These are phyloP conservation scores for Gremmenia infestans DNA, from an alignment of 2,329 filamentous ascomycete species.

Conservation along the genomic window DNA sequence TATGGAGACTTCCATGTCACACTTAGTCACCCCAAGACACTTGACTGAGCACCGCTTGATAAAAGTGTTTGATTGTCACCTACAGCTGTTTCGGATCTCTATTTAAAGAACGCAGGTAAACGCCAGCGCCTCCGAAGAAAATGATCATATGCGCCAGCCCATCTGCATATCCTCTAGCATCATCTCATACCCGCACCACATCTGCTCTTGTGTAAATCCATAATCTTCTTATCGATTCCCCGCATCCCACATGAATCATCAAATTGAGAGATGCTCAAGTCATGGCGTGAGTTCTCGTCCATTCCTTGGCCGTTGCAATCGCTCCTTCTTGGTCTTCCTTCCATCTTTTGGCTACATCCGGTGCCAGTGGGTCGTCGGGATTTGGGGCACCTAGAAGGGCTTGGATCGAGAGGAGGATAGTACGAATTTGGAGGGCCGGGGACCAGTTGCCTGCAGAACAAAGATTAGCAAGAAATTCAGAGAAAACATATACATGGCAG, in stretches of 20 bases:
- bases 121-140: constrained; percentile 5
- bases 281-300: constrained; percentile 57
- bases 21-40: too few relatives aligned
- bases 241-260: constrained; percentile 3
- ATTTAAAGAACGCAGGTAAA: constrained; percentile 9
- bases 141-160: constrained; percentile 6
- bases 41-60: too few relatives aligned
- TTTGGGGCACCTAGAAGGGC: constrained; percentile 93
- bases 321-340: constrained; percentile 92
- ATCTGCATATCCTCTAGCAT: constrained; percentile 8
- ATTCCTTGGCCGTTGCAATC: constrained; percentile 86
- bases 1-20: too few relatives aligned
- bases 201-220: neutral
- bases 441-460: constrained; percentile 83
- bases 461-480: constrained; percentile 7
- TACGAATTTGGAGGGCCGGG: constrained; percentile 93
- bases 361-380: constrained; percentile 95
- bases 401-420: constrained; percentile 97
- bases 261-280: constrained; percentile 12
- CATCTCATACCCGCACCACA: constrained; percentile 1
- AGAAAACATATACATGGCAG: neutral
- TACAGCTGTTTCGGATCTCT: neutral
- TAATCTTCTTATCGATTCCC: neutral
- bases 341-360: constrained; percentile 96
- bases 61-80: neutral